Evolutionary conservation across 2,329 filamentous ascomycete genomes (phyloP).

Genomic region (Podosphaera xanthii): DNA sequence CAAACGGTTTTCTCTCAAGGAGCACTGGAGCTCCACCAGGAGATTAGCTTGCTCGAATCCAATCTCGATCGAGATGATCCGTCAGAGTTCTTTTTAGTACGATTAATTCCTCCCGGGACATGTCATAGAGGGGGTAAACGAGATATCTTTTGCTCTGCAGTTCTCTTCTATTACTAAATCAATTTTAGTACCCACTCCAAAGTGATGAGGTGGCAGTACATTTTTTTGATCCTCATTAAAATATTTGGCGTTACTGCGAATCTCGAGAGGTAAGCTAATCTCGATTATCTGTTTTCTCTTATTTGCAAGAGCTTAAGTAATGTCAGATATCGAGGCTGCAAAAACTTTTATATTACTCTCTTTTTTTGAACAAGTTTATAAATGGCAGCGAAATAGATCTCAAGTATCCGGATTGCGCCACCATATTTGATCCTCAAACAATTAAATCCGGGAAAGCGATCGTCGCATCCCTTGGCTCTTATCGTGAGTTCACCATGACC

Average conservation of each 20-base stretch:
- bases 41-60: not conserved
- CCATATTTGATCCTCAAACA: no score
- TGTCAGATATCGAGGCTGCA: no score
- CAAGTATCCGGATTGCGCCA: no score
- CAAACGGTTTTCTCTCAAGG: not conserved
- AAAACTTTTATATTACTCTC: no score
- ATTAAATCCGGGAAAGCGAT: no score
- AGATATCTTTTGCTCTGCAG: not conserved
- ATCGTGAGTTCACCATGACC: no score
- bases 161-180: not conserved
- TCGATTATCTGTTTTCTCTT: not conserved
- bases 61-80: not conserved
- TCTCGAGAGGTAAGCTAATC: no score
- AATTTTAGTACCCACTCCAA: not conserved
- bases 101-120: not conserved
- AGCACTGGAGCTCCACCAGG: not conserved
- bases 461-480: no score
- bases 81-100: not conserved
- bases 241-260: no score
- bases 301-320: not conserved
- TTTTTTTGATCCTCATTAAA: not conserved
- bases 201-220: no score
- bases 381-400: no score
- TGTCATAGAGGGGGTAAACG: not conserved
- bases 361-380: no score